Conservation (phyloP, 345 rosid genomes). For the Mallotus nudiflorus region DNA sequence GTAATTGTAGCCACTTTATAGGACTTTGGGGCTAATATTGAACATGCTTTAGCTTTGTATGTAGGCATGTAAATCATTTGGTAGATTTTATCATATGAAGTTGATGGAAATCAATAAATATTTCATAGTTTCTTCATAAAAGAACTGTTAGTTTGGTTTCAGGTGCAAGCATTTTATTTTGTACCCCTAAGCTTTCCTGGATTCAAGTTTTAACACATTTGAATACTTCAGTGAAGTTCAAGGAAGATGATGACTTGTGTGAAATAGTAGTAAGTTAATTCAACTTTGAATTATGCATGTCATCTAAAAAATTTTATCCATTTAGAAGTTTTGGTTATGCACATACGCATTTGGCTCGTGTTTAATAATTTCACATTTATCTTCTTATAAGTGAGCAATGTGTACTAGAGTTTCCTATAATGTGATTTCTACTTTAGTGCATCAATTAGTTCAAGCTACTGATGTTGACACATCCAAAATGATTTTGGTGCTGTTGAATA, state of each 20-base stretch:
- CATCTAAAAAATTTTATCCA: background rate
- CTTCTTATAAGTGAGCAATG: background rate
- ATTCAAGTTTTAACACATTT: conserved; percentile 48
- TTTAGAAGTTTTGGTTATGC: conserved; percentile 3
- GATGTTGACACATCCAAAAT: background rate
- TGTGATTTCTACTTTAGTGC: background rate
- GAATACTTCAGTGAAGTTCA: conserved; percentile 31
- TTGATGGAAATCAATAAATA: conserved; percentile 53
- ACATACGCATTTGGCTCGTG: background rate
- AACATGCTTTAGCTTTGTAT: conserved; percentile 17
- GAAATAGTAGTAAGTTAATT: conserved; percentile 56
- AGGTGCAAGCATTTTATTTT: conserved; percentile 68
- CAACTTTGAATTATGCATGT: background rate
- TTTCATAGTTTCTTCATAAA: conserved; percentile 63
- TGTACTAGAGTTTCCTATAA: background rate
- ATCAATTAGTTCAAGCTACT: conserved; percentile 5
- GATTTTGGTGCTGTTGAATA: background rate
- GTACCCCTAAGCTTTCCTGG: conserved; percentile 68
- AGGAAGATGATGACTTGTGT: conserved; percentile 30
- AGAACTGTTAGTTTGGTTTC: conserved; percentile 75
- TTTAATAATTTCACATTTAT: background rate
- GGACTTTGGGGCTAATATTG: conserved; percentile 10
- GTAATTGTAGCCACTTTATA: conserved; percentile 10
- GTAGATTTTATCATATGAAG: conserved; percentile 52
- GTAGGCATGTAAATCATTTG: conserved; percentile 41